Evolutionary conservation across 1,139 yeast genomes (phyloP), one percentile per base, ranked within the genome.

Genomic region (Yamadazyma sp.): DNA sequence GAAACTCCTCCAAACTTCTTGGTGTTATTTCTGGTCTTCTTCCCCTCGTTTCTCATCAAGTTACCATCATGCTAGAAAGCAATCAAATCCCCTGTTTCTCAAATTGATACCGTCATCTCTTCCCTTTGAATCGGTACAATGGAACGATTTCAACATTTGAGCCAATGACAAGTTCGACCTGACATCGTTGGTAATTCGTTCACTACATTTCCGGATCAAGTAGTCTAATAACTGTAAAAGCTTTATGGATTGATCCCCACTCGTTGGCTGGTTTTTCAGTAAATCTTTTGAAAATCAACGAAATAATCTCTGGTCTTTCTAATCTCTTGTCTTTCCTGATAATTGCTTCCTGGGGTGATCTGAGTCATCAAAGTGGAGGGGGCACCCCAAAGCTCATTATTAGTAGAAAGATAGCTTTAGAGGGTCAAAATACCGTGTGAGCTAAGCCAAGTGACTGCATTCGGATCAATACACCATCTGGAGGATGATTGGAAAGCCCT

Each of bases 341-440:
- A 86, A 63, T 87, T 87, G 64, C 87, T 92, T 2, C 96, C 98
- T 25, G 89, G 86, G 5, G 98, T 94, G 53, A 94, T 92, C 58
- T 89, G 94, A 46, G 84, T 86, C 98, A 94, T 92, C 58, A 87
- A 68, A 2, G 96, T 79, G 4, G 94, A 78, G 2, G 95, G 82
- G 3, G 97, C 95, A n/a, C 98, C 98, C 99, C 99, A 92, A 2
- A 98, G 98, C 63, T 92, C 99, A 60, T 92, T 92, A 61, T 92
- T 92, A 41, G 98, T 92, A 34, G 98, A n/a, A n/a, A n/a, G n/a
- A n/a, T n/a, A n/a, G n/a, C n/a, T n/a, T n/a, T n/a, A n/a, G n/a
- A n/a, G n/a, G n/a, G n/a, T n/a, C n/a, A n/a, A n/a, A n/a, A n/a
- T n/a, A n/a, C n/a, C n/a, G n/a, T n/a, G n/a, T n/a, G n/a, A n/a